Conservation (phyloP, 331 rosid species). For the Malus hybrid region DNA sequence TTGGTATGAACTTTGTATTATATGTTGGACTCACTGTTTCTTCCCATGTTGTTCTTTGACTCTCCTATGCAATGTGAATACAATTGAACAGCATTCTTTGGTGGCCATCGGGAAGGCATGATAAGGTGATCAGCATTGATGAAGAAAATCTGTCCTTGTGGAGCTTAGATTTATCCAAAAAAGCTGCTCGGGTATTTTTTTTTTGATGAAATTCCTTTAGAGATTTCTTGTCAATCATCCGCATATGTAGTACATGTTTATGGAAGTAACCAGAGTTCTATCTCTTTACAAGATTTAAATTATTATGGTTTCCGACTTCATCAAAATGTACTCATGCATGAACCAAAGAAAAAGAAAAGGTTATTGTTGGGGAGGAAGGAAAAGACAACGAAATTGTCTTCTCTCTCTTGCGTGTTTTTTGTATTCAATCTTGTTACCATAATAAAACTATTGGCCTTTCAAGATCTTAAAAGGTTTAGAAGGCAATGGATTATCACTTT, state of each 20-base stretch:
- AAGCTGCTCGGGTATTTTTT: conserved; percentile 63
- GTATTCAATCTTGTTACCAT: not conserved
- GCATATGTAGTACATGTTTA: not conserved
- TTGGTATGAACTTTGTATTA: not conserved
- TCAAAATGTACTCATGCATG: not conserved
- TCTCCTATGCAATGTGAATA: conserved; percentile 11
- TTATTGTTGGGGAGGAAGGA: not conserved
- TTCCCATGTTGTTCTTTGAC: not conserved
- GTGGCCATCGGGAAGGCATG: conserved; percentile 95
- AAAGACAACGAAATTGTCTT: not conserved
- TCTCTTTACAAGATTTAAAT: not conserved
- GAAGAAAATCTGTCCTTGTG: conserved; percentile 76
- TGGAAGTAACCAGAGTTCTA: not conserved
- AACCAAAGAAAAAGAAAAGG: not conserved
- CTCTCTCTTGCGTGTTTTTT: not conserved
- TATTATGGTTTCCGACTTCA: not conserved
- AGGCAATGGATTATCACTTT: not conserved
- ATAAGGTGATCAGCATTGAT: conserved; percentile 83
- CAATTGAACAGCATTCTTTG: conserved; percentile 65
- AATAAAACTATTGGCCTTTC: not conserved
- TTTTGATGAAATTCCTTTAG: not conserved
- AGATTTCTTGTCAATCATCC: not conserved
- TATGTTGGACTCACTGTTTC: not conserved
- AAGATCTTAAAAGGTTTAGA: not conserved
- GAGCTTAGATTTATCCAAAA: conserved; percentile 85